Conservation (phyloP, 176 grass and related monocot genomes). For the Hsuehochloa calcarea region DNA sequence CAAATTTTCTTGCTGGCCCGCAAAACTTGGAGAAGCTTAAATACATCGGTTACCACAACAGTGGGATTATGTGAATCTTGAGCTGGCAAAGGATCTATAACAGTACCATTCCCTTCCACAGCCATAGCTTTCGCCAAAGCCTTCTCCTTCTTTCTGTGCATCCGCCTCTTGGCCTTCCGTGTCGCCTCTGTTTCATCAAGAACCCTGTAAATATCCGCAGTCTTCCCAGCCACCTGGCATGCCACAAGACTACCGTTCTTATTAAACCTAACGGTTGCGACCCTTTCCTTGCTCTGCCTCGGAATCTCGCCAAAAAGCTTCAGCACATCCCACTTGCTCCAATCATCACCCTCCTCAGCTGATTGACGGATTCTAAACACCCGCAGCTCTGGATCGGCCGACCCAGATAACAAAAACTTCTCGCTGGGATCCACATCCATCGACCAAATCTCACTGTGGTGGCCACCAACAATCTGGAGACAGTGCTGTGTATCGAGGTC, state of each 20-base stretch:
- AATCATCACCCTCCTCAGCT: slow-evolving; percentile 49
- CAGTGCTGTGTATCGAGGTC: slow-evolving; percentile 93
- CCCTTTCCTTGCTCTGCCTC: slow-evolving; percentile 75
- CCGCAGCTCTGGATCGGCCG: slow-evolving; percentile 65
- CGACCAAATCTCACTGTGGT: slow-evolving; percentile 85
- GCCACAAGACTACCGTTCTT: slow-evolving; percentile 65
- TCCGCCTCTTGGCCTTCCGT: slow-evolving; percentile 74
- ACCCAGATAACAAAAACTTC: slow-evolving; percentile 78
- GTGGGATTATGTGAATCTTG: slow-evolving; percentile 50
- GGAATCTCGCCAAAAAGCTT: slow-evolving; percentile 92
- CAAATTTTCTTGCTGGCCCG: slow-evolving; percentile 83
- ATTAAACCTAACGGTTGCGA: slow-evolving; percentile 73
- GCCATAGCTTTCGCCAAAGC: slow-evolving; percentile 45
- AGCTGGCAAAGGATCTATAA: slow-evolving; percentile 50
- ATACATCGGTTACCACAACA: slow-evolving; percentile 67
- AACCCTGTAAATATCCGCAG: slow-evolving; percentile 70
- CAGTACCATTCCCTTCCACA: slow-evolving; percentile 46
- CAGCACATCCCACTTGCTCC: slow-evolving; percentile 83
- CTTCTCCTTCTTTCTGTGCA: slow-evolving; percentile 88
- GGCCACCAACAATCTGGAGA: slow-evolving; percentile 83
- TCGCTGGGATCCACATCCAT: slow-evolving; percentile 71
- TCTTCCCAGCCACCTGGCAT: slow-evolving; percentile 90
- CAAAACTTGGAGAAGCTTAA: slow-evolving; percentile 78
- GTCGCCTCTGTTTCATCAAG: slow-evolving; percentile 66
- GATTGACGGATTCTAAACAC: slow-evolving; percentile 64